A percentile compares a stretch with the other conserved stretches of the same genome.
Conservation (phyloP, 1,284 basidiomycete genomes). For the Veloporphyrellus conicus region DNA sequence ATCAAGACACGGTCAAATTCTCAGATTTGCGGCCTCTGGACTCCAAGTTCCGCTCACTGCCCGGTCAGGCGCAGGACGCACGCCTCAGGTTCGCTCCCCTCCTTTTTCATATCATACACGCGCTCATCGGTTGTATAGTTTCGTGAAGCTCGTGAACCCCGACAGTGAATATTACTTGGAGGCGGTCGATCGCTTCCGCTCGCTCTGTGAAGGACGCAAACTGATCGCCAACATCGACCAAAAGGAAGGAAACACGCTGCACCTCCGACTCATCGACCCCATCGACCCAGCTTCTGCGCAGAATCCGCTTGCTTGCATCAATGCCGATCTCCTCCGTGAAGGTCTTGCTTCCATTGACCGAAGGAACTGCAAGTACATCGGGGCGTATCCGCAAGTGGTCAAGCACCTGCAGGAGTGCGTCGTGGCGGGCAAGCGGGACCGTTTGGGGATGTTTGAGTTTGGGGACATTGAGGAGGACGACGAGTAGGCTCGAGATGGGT, state of each 20-base stretch:
- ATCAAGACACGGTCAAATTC: conserved; percentile 81
- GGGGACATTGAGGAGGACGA: conserved; percentile 81
- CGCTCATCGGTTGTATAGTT: conserved; percentile 45
- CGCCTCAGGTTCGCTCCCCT: conserved; percentile 58
- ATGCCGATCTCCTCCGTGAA: conserved; percentile 77
- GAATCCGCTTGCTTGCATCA: conserved; percentile 75
- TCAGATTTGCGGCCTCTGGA: conserved; percentile 77
- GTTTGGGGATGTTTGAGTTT: conserved; percentile 85
- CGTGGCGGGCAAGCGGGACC: conserved; percentile 66
- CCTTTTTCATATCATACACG: not conserved
- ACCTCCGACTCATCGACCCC: conserved; percentile 86
- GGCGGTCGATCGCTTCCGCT: conserved; percentile 79
- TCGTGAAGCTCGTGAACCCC: conserved; percentile 74
- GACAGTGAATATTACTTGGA: conserved; percentile 84
- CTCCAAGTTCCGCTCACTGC: conserved; percentile 77
- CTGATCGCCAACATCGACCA: conserved; percentile 88
- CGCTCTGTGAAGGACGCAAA: conserved; percentile 82
- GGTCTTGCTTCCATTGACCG: conserved; percentile 77
- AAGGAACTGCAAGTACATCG: conserved; percentile 72
- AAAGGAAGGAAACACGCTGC: conserved; percentile 71
- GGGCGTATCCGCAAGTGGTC: conserved; percentile 65
- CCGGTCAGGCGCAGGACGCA: conserved; percentile 81
- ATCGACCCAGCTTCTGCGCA: conserved; percentile 61
- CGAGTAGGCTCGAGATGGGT: conserved; percentile 32
- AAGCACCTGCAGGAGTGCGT: conserved; percentile 65